These are phyloP conservation scores for Ophiostoma triangulosporum DNA, from an alignment of 2,329 filamentous ascomycete species.

Conservation along the genomic window DNA sequence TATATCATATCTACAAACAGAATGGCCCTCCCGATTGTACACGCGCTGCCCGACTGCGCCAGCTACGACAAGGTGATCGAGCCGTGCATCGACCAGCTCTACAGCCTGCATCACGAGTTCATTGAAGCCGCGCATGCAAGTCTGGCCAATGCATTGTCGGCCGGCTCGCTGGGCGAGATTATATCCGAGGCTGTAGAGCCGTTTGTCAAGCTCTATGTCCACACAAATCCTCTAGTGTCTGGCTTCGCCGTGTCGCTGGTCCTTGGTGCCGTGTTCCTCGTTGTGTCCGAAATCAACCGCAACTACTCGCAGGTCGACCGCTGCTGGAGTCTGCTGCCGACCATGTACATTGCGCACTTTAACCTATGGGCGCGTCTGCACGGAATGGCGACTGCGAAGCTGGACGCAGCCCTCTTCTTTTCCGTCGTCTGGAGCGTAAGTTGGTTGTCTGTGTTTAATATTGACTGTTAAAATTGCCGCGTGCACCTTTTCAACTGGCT, in stretches of 20 bases:
- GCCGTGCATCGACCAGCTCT: slow-evolving; percentile 60
- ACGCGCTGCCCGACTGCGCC: slow-evolving; percentile 58
- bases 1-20: not conserved
- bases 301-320: slow-evolving; percentile 98
- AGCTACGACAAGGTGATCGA: slow-evolving; percentile 62
- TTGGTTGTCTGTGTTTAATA: too few relatives aligned
- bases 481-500: slow-evolving; percentile 16
- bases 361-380: slow-evolving; percentile 67
- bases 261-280: slow-evolving; percentile 57
- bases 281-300: slow-evolving; percentile 70
- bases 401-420: slow-evolving; percentile 61
- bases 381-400: slow-evolving; percentile 52
- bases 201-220: slow-evolving; percentile 47
- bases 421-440: slow-evolving; percentile 69
- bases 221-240: slow-evolving; percentile 75
- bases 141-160: not conserved
- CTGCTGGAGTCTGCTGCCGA: slow-evolving; percentile 79
- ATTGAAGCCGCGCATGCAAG: slow-evolving; percentile 33
- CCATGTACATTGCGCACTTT: slow-evolving; percentile 76
- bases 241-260: slow-evolving; percentile 59
- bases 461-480: too few relatives aligned
- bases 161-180: not conserved
- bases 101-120: slow-evolving; percentile 53
- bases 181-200: slow-evolving; percentile 29
- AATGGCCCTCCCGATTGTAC: slow-evolving; percentile 63